Percentiles rank a stretch among this genome's conserved stretches.
These are phyloP conservation scores for Sclerotinia subarctica DNA, from an alignment of 2,329 filamentous ascomycete genomes.

Conservation along the genomic window DNA sequence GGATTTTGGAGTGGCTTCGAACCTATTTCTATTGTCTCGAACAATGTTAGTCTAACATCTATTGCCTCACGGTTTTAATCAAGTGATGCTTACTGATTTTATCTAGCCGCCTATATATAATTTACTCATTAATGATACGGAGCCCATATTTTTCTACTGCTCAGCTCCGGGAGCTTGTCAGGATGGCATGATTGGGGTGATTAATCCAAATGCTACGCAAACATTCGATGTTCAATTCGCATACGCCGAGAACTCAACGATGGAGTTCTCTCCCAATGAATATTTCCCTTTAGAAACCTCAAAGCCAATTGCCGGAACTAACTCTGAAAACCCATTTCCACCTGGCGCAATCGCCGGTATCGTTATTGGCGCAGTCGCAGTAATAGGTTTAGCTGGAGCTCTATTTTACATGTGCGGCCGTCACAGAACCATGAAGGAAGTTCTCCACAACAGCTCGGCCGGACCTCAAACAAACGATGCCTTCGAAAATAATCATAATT, in stretches of 20 bases:
- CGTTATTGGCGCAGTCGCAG: slow-evolving; percentile 45
- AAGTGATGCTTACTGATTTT: slow-evolving; percentile 14
- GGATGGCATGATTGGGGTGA: slow-evolving; percentile 70
- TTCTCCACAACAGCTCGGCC: slow-evolving; percentile 14
- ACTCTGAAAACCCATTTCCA: slow-evolving; percentile 34
- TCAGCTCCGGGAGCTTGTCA: slow-evolving; percentile 64
- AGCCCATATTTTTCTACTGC: slow-evolving; percentile 68
- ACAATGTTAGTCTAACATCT: slow-evolving; percentile 41
- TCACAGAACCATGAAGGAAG: slow-evolving; percentile 24
- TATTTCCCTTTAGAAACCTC: slow-evolving; percentile 49
- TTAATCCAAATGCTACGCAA: slow-evolving; percentile 60
- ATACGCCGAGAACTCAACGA: slow-evolving; percentile 48
- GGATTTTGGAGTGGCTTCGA: slow-evolving; percentile 55
- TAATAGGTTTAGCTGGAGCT: slow-evolving; percentile 45
- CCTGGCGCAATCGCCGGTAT: slow-evolving; percentile 59
- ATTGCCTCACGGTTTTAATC: slow-evolving; percentile 9
- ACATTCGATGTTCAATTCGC: slow-evolving; percentile 49
- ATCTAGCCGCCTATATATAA: slow-evolving; percentile 41
- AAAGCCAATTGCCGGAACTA: background rate
- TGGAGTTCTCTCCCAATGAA: slow-evolving; percentile 55
- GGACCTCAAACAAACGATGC: background rate
- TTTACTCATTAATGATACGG: slow-evolving; percentile 55
- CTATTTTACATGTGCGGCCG: slow-evolving; percentile 48
- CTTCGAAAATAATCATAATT: slow-evolving; percentile 20
- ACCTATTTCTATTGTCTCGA: slow-evolving; percentile 43